Conservation (phyloP, 2,329 filamentous ascomycete species). For the Ceratocystis harringtonii region DNA sequence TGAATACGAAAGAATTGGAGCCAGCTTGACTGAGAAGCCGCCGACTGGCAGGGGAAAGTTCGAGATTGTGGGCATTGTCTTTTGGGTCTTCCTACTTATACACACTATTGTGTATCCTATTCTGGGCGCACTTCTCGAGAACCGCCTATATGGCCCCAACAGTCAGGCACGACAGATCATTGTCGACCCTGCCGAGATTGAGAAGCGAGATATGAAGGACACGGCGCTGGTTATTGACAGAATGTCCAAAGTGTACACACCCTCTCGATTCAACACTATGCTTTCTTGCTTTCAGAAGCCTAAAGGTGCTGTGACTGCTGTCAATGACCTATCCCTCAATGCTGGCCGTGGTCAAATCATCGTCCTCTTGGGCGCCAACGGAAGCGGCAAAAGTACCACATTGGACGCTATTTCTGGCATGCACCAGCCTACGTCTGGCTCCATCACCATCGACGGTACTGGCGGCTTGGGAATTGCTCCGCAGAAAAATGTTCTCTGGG, state of each 20-base stretch:
- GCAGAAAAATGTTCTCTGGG: slow-evolving; percentile 90
- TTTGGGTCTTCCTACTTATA: slow-evolving; percentile 63
- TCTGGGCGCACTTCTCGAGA: slow-evolving; percentile 59
- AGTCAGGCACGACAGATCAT: slow-evolving; percentile 43
- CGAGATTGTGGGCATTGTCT: slow-evolving; percentile 50
- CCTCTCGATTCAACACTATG: slow-evolving; percentile 31
- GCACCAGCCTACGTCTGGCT: slow-evolving; percentile 59
- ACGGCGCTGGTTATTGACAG: slow-evolving; percentile 52
- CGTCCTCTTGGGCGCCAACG: slow-evolving; percentile 76
- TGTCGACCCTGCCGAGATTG: slow-evolving; percentile 20
- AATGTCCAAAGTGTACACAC: slow-evolving; percentile 64
- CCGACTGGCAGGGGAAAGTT: slow-evolving; percentile 48
- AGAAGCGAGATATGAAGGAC: slow-evolving; percentile 17
- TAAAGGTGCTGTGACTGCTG: slow-evolving; percentile 51
- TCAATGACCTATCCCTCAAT: slow-evolving; percentile 55
- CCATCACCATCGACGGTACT: slow-evolving; percentile 61
- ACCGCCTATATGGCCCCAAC: slow-evolving; percentile 58
- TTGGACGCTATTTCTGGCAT: slow-evolving; percentile 77
- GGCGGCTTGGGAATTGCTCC: slow-evolving; percentile 77
- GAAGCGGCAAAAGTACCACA: slow-evolving; percentile 79
- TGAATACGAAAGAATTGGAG: slow-evolving; percentile 44
- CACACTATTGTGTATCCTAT: slow-evolving; percentile 68
- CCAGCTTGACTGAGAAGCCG: slow-evolving; percentile 46
- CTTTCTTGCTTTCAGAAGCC: slow-evolving; percentile 22
- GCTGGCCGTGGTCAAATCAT: slow-evolving; percentile 70